Conservation (phyloP, 2,329 filamentous ascomycete species). For the Neospermospora avenae region DNA sequence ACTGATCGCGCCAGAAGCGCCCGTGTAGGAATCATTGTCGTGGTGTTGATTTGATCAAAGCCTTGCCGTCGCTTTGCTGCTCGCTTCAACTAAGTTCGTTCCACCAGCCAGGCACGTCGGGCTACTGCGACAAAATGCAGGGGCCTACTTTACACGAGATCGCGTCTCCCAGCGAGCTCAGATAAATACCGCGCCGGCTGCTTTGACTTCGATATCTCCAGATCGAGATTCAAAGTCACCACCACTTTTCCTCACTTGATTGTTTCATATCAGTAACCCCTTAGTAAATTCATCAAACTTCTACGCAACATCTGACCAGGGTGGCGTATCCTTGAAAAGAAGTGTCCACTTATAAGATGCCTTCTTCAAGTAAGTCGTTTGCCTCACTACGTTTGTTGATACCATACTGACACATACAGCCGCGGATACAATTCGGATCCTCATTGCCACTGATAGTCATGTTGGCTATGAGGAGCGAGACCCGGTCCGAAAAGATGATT, state of each 20-base stretch:
- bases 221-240: background rate
- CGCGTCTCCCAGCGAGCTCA: constrained; percentile 22
- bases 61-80: background rate
- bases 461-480: constrained; percentile 95
- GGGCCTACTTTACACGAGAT: constrained; percentile 21
- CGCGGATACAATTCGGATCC: constrained; percentile 86
- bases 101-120: background rate
- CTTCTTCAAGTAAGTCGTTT: constrained; percentile 23
- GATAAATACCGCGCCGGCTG: background rate
- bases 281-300: background rate
- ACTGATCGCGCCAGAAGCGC: constrained; percentile 61
- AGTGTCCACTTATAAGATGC: constrained; percentile 24
- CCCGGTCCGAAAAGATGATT: constrained; percentile 91
- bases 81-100: constrained; percentile 7
- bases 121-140: constrained; percentile 11
- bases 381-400: background rate
- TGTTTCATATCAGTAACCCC: no score
- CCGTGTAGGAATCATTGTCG: constrained; percentile 56
- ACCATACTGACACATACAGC: constrained; percentile 22
- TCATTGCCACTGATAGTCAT: constrained; percentile 95
- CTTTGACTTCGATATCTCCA: background rate
- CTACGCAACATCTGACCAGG: background rate
- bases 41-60: background rate
- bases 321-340: background rate
- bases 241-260: background rate